phyloP scores from a whole-genome alignment of 495 filamentous ascomycete species.

The Aspergillus steynii region DNA sequence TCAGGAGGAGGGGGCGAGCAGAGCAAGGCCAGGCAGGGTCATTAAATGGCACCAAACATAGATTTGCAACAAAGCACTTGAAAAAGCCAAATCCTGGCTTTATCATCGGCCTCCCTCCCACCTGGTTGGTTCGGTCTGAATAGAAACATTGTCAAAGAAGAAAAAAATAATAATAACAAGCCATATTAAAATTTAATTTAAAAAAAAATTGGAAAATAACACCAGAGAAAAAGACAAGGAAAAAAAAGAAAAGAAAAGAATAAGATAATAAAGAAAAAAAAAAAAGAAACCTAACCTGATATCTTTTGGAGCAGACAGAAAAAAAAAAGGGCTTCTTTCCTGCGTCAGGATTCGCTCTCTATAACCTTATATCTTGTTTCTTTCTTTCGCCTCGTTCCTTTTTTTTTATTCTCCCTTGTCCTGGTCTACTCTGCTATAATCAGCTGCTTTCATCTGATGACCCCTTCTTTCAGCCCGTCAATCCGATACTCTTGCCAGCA shows the following conservation, averaged over 20 bases:
- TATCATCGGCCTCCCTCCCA: constrained; percentile 17
- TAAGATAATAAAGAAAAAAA: constrained; percentile 11
- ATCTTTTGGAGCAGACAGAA: neutral
- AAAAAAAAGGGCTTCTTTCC: neutral
- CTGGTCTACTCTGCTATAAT: constrained; percentile 16
- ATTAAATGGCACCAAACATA: constrained; percentile 16
- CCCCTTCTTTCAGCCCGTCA: constrained; percentile 19
- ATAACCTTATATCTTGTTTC: constrained; percentile 19
- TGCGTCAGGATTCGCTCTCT: constrained; percentile 11
- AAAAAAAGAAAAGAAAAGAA: constrained; percentile 10
- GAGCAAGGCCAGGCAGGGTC: neutral
- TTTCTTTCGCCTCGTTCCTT: constrained; percentile 16
- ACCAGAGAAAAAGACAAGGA: constrained; percentile 15
- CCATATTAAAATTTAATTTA: constrained; percentile 4
- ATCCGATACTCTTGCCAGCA: constrained; percentile 8
- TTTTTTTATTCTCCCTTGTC: constrained; percentile 19
- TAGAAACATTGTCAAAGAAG: constrained; percentile 33
- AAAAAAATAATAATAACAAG: constrained; percentile 22
- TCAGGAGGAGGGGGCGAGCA: constrained; percentile 4
- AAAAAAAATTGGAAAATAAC: constrained; percentile 16
- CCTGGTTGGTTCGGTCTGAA: constrained; percentile 27
- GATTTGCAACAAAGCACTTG: constrained; percentile 32
- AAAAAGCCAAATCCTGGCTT: constrained; percentile 24
- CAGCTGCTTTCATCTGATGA: constrained; percentile 19
- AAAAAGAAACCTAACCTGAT: neutral